These are phyloP conservation scores for Hansenula anomala DNA, from an alignment of 1,139 yeast genomes.

Conservation along the genomic window DNA sequence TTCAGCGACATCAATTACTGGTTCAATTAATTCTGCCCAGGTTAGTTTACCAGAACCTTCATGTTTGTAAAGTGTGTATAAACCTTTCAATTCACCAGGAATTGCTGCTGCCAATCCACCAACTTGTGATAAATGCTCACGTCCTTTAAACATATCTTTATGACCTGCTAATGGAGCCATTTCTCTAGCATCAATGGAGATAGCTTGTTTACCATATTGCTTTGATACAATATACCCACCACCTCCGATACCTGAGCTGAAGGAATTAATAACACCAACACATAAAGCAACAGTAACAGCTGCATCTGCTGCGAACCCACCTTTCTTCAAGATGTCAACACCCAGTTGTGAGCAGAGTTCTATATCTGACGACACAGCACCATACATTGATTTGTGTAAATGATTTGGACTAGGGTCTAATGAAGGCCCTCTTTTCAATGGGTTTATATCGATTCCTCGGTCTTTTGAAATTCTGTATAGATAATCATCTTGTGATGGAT, in stretches of 20 bases:
- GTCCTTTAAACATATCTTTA: constrained; percentile 59
- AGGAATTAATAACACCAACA: constrained; percentile 78
- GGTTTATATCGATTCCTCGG: constrained; percentile 22
- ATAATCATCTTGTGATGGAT: not conserved
- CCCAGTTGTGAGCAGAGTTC: constrained; percentile 21
- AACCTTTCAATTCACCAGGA: constrained; percentile 88
- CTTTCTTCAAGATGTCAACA: constrained; percentile 14
- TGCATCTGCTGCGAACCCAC: constrained; percentile 75
- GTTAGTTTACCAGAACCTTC: constrained; percentile 69
- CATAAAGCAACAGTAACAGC: constrained; percentile 87
- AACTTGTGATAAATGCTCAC: constrained; percentile 46
- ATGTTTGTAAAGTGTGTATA: constrained; percentile 49
- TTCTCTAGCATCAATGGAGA: constrained; percentile 85
- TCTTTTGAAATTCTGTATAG: not conserved
- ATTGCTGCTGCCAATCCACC: constrained; percentile 86
- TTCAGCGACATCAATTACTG: constrained; percentile 65
- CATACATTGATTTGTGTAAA: constrained; percentile 14
- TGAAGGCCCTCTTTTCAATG: constrained; percentile 17
- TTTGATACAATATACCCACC: constrained; percentile 73
- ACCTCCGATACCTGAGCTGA: constrained; percentile 91
- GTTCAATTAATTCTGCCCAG: constrained; percentile 74
- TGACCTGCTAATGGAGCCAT: constrained; percentile 67
- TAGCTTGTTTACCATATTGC: constrained; percentile 36
- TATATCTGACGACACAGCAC: constrained; percentile 22
- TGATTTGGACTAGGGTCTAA: constrained; percentile 17